A percentile compares a stretch with the other conserved stretches of the same genome.
phyloP scores from a whole-genome alignment of 345 rosid genomes.

The Psidium guajava region DNA sequence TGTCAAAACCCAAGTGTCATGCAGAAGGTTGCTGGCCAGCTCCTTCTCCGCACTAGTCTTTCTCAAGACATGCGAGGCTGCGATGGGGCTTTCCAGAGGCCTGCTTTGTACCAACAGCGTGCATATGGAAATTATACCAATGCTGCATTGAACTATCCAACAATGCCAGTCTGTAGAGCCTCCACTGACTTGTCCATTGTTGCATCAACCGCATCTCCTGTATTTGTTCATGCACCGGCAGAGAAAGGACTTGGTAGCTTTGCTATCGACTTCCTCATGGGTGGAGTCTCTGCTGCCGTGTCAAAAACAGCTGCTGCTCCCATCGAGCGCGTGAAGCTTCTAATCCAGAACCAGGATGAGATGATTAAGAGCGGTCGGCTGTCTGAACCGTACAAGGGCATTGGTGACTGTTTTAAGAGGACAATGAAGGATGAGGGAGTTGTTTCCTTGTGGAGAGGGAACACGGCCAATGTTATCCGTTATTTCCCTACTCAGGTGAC shows the following conservation, averaged over 20 bases:
- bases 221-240: constrained; percentile 14
- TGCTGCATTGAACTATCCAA: constrained; percentile 4
- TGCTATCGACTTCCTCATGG: constrained; percentile 26
- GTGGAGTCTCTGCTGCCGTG: constrained; percentile 34
- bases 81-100: constrained; percentile 1
- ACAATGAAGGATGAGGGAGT: constrained; percentile 26
- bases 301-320: constrained; percentile 32
- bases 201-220: neutral
- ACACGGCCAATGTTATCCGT: constrained; percentile 34
- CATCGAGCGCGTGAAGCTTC: constrained; percentile 25
- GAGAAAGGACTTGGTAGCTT: constrained; percentile 22
- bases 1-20: constrained; percentile 15
- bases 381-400: constrained; percentile 28
- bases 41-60: constrained; percentile 5
- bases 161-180: neutral
- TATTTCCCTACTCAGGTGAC: constrained; percentile 32
- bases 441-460: constrained; percentile 29
- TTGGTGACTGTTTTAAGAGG: constrained; percentile 23
- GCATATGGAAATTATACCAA: constrained; percentile 12
- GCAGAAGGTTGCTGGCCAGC: constrained; percentile 24
- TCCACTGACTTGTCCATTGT: constrained; percentile 6
- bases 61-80: neutral
- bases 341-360: constrained; percentile 32
- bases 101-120: constrained; percentile 5
- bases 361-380: constrained; percentile 26